Evolutionary conservation across 1,139 yeast species (phyloP), one percentile per base, ranked within the genome.

Genomic region (Hyphopichia pseudoburtonii): DNA sequence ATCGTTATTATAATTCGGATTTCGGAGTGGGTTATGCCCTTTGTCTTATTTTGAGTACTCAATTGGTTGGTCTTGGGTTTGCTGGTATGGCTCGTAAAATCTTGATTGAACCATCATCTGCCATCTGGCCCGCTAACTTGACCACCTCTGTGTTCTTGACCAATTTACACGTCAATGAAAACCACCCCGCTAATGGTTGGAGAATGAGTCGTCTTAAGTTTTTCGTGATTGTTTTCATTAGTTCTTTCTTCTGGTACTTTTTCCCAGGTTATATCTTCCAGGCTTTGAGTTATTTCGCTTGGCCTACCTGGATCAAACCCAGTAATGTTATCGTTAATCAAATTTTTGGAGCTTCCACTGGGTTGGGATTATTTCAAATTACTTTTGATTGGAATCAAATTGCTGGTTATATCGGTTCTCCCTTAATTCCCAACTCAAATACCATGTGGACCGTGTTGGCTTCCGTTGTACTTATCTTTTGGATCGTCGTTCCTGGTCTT

Each of bases 111-210:
- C 84, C 87, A 3, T 72, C 82, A 4, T 64, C 78, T 7, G 78
- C 82, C 61, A 72, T 82, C 35, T 83, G 89, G 89, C 89, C 89
- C 1, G 60, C 76, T 12, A 80, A 48, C 63, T 78, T 57, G 60
- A 73, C 69, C 36, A 60, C 71, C 15, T 46, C 66, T 35, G 66
- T 75, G 12, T 69, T 73, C 46, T 66, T 80, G 50, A 78, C 84
- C 39, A 78, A 79, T 50, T 70, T 80, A 62, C 86, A 82, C 56
- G 55, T 76, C 38, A 75, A 78, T 50, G 80, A 76, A 47, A 79
- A 81, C 54, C 82, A 78, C 49, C 60, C 65, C 3, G 84, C 62
- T 30, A 63, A 64, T 37, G 70, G 70, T 14, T 66, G 72, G 72
- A 62, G 52, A 39, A 64, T 66, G 33, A 61, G 73, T 28, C 62